Evolutionary conservation across 2,329 filamentous ascomycete genomes (phyloP).

Genomic region (Madurella mycetomatis): DNA sequence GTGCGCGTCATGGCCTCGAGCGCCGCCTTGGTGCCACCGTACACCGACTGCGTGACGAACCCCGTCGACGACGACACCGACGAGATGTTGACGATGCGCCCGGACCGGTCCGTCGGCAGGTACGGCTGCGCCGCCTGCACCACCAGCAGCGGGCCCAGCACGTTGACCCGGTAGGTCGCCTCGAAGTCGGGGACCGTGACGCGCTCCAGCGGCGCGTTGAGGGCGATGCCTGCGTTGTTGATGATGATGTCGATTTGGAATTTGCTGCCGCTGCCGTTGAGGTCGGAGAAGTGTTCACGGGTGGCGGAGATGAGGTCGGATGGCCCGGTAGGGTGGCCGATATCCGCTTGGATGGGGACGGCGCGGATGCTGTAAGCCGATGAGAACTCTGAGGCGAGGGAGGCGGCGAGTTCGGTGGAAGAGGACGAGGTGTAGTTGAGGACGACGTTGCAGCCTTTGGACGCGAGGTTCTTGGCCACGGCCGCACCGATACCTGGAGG

Average conservation of each 20-base stretch:
- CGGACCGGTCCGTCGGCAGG: conserved; percentile 63
- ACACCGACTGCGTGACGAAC: conserved; percentile 52
- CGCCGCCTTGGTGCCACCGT: conserved; percentile 55
- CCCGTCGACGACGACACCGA: conserved; percentile 52
- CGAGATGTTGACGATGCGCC: conserved; percentile 52
- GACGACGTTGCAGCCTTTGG: conserved; percentile 64
- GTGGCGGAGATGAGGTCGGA: conserved; percentile 54
- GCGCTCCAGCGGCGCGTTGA: conserved; percentile 62
- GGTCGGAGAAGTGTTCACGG: conserved; percentile 52
- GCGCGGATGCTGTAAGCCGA: conserved; percentile 55
- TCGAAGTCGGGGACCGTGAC: conserved; percentile 64
- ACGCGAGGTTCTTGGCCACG: conserved; percentile 64
- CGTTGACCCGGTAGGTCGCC: conserved; percentile 72
- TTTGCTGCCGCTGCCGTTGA: conserved; percentile 36
- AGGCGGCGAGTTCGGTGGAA: conserved; percentile 43
- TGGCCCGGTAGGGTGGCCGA: conserved; percentile 58
- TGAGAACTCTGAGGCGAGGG: conserved; percentile 59
- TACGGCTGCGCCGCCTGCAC: conserved; percentile 68
- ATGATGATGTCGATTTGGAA: conserved; percentile 77
- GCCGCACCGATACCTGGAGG: conserved; percentile 63
- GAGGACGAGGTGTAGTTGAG: conserved; percentile 61
- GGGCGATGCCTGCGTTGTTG: conserved; percentile 75
- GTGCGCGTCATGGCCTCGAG: conserved; percentile 56
- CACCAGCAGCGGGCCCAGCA: conserved; percentile 73
- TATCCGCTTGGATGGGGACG: conserved; percentile 65